These are phyloP conservation scores for Goffeauzyma gilvescens DNA, from an alignment of 768 basidiomycete genomes.

Conservation along the genomic window DNA sequence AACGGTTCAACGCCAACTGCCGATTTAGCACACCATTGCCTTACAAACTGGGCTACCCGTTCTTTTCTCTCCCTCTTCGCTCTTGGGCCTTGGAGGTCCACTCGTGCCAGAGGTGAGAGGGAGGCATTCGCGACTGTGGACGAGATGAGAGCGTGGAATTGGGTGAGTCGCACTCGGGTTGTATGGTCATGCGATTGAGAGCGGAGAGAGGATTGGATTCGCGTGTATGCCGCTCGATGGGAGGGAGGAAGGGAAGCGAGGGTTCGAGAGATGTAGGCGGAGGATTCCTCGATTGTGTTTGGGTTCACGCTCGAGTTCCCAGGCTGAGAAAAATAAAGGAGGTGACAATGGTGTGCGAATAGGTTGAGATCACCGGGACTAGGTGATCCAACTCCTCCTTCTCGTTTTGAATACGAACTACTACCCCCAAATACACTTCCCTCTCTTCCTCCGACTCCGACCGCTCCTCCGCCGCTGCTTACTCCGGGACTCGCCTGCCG, in stretches of 20 bases:
- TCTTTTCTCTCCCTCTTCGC: conserved; percentile 64
- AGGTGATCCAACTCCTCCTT: not conserved
- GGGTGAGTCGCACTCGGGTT: conserved; percentile 54
- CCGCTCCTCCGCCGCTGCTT: not conserved
- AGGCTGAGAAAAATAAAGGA: conserved; percentile 20
- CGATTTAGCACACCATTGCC: conserved; percentile 60
- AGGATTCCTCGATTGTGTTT: conserved; percentile 16
- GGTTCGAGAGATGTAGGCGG: conserved; percentile 52
- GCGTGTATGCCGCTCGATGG: conserved; percentile 69
- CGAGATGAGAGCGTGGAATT: conserved; percentile 65
- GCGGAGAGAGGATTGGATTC: conserved; percentile 68
- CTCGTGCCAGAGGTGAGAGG: conserved; percentile 52
- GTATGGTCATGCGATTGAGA: conserved; percentile 67
- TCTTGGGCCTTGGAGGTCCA: conserved; percentile 43
- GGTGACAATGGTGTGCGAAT: conserved; percentile 23
- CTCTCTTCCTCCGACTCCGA: not conserved
- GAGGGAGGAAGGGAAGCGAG: conserved; percentile 60
- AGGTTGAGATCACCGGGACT: conserved; percentile 9
- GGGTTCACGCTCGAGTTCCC: no score
- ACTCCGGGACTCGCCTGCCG: conserved; percentile 5
- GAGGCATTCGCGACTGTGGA: conserved; percentile 65
- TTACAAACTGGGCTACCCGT: conserved; percentile 52
- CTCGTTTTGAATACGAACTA: not conserved
- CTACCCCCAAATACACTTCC: no score
- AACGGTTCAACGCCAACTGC: conserved; percentile 78